Evolutionary conservation across 345 rosid species (phyloP), one percentile per base, ranked within the genome.

Genomic region (Populus pruinosa): DNA sequence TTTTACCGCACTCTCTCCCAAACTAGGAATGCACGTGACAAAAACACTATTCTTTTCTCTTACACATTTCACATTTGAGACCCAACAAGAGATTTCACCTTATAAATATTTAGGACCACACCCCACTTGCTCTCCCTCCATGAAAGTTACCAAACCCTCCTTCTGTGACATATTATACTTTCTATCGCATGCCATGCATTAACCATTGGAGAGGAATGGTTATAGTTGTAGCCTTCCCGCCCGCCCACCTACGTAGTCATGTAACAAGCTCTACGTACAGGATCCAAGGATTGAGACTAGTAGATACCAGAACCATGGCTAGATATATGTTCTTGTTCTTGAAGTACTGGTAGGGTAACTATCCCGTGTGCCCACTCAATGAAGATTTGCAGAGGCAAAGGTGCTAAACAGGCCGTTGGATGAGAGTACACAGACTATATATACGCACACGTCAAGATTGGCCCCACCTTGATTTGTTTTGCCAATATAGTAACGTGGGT

Each of bases 11-110:
- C 36, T 33, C 31, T 50, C 44, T 27, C 10, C 8, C 20, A 75
- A 74, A 82, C 80, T 18, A 67, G 87, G 87, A 83, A 78, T 81
- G 89, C 90, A 88, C 84, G 87, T 82, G 89, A 77, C 63, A 49
- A 6, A 64, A 77, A 74, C 31, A 78, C 80, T 71, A 72, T 70
- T 81, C 68, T 63, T 38, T 33, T 50, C 13, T n/a, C 72, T 23
- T 23, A 10, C 31, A 39, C 16, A 29, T 29, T 16, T 41, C 23
- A 16, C 43, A 44, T 43, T 55, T 53, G 35, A 16, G 33, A 5
- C 53, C 76, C 56, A 41, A 39, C 39, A 55, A 35, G 20, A 56
- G 5, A 65, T 29, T 59, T 75, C 65, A 70, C 50, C 47, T 38
- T 20, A 13, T 13, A 69, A 25, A 29, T 5, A 35, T 29, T 65